Conservation (phyloP, 2,329 filamentous ascomycete genomes). For the Thielaviopsis punctulata region DNA sequence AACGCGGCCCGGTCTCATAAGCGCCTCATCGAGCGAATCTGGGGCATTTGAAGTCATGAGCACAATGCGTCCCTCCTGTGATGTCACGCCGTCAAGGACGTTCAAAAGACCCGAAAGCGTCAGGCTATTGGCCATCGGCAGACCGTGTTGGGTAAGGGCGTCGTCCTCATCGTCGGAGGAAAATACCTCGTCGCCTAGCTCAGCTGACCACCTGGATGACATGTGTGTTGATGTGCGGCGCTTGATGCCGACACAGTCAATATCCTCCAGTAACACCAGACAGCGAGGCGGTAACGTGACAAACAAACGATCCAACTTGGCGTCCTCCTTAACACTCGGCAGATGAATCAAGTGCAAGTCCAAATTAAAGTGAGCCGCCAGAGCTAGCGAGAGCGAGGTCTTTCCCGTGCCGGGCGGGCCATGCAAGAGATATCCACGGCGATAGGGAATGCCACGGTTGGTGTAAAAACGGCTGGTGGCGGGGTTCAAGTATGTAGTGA, state of each 20-base stretch:
- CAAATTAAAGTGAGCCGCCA: slow-evolving; percentile 48
- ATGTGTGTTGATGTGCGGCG: slow-evolving; percentile 8
- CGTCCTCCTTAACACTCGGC: slow-evolving; percentile 32
- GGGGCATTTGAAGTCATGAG: slow-evolving; percentile 73
- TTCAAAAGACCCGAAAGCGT: slow-evolving; percentile 67
- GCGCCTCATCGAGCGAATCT: slow-evolving; percentile 53
- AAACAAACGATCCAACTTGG: slow-evolving; percentile 46
- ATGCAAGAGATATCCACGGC: slow-evolving; percentile 62
- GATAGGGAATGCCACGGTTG: slow-evolving; percentile 55
- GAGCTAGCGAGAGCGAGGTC: slow-evolving; percentile 47
- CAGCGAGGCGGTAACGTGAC: slow-evolving; percentile 14
- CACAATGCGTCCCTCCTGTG: slow-evolving; percentile 60
- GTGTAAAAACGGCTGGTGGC: slow-evolving; percentile 56
- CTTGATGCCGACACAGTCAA: slow-evolving; percentile 15
- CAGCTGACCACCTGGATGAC: slow-evolving; percentile 11
- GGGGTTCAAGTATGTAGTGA: slow-evolving; percentile 63
- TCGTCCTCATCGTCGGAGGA: slow-evolving; percentile 16
- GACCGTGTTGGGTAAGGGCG: slow-evolving; percentile 11
- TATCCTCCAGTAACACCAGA: slow-evolving; percentile 17
- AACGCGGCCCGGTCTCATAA: slow-evolving; percentile 57
- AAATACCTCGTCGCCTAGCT: not conserved
- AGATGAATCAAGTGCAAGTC: slow-evolving; percentile 49
- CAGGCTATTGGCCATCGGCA: slow-evolving; percentile 27
- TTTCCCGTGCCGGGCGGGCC: slow-evolving; percentile 63
- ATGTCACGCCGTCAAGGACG: slow-evolving; percentile 66